These are phyloP conservation scores for Agaricales sp. DNA, from an alignment of 1,284 basidiomycete genomes.

Conservation along the genomic window DNA sequence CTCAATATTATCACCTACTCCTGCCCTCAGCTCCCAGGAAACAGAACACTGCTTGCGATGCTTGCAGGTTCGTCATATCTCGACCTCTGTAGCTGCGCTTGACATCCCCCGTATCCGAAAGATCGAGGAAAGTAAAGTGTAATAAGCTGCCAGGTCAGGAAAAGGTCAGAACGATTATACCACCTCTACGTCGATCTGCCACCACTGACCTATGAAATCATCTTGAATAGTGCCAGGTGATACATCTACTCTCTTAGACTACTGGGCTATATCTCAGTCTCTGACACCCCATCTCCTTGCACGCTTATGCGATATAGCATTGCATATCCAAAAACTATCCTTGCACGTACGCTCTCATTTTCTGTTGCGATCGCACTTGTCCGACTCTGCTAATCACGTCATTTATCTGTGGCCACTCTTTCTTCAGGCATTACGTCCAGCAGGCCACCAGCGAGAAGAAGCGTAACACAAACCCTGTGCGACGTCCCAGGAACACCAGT, in stretches of 20 bases:
- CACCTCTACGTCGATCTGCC: no score
- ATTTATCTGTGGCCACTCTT: constrained; percentile 15
- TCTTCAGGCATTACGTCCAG: constrained; percentile 59
- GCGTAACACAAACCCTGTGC: constrained; percentile 40
- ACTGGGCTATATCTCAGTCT: constrained; percentile 4
- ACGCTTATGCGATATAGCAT: no score
- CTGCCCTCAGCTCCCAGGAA: constrained; percentile 46
- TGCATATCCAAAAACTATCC: constrained; percentile 73
- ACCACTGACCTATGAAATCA: no score
- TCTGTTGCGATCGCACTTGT: no score
- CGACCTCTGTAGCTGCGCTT: constrained; percentile 10
- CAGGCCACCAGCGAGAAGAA: constrained; percentile 78
- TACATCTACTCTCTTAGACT: constrained; percentile 8
- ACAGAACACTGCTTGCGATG: constrained; percentile 88
- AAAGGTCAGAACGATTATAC: no score
- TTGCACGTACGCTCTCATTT: constrained; percentile 55
- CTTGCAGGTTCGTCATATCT: constrained; percentile 50
- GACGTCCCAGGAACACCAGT: constrained; percentile 52
- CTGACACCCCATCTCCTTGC: no score
- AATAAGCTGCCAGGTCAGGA: constrained; percentile 66
- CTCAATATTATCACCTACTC: background rate
- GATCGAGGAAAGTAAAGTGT: constrained; percentile 77
- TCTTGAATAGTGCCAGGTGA: constrained; percentile 69
- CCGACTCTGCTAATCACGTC: no score
- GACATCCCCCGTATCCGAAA: constrained; percentile 19